Evolutionary conservation across 2,329 filamentous ascomycete genomes (phyloP), one percentile per base, ranked within the genome.

Genomic region (Plenodomus biglobosus): DNA sequence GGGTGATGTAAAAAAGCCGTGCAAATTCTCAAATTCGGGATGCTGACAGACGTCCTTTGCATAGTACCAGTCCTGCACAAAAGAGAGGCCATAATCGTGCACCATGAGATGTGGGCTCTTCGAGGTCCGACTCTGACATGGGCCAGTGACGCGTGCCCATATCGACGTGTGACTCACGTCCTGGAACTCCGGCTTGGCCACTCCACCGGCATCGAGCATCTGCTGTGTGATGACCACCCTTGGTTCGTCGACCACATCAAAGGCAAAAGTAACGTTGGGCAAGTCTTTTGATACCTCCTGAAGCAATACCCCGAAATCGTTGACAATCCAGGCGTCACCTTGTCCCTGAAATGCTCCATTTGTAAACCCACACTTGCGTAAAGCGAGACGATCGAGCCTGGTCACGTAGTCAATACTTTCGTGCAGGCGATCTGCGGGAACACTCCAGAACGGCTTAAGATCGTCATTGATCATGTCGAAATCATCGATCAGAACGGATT

Each of bases 401-500:
- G 45, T 43, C 27, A 42, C 50, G 32, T 42, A 22, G 8, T 50
- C 22, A 13, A 46, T 39, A 16, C 34, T 46, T 38, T 46, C 38
- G 11, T 20, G 44, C 13, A 50, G 15, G 11, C 40, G 42, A 15
- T 46, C 42, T 16, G 21, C 35, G 4, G 22, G 15, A 0, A 78
- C 22, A 3, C 50, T 65, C 47, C 70, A 67, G 34, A 80, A 76
- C 0, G 77, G 78, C 0, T 63, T 59, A 1, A 81, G 53, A 0
- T 63, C 50, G 0, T 74, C 48, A 35, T 72, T 61, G 2, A 81
- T 76, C 0, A 58, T 66, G 34, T 81, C 75, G 21, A 77, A 81
- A 2, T 80, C 75, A 47, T 81, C 78, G 24, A 81, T 78, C n/a
- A 80, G 69, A 0, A 68, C 67, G 0, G 77, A 79, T 2, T 73